phyloP scores from a whole-genome alignment of 2,329 filamentous ascomycete species.

The Chaetomiaceae sp. region DNA sequence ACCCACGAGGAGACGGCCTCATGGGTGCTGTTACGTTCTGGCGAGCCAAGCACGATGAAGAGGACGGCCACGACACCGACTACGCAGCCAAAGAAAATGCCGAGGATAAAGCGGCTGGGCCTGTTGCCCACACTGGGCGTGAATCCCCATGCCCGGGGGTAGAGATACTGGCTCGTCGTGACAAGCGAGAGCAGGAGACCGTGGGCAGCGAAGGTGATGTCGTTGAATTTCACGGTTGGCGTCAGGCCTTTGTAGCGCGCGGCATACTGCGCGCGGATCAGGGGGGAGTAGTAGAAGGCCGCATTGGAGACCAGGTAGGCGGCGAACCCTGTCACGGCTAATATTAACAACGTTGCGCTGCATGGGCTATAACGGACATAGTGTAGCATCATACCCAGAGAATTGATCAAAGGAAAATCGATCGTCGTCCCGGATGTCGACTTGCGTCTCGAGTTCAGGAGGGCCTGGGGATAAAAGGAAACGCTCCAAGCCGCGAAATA shows the following conservation, averaged over 20 bases:
- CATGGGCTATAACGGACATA: no score
- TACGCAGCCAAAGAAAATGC: constrained; percentile 66
- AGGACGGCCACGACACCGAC: constrained; percentile 52
- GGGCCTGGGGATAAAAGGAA: constrained; percentile 88
- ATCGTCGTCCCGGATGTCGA: constrained; percentile 81
- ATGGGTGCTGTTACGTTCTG: constrained; percentile 32
- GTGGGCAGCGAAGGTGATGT: constrained; percentile 82
- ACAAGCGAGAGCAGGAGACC: constrained; percentile 68
- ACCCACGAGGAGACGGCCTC: constrained; percentile 50
- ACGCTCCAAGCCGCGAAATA: constrained; percentile 76
- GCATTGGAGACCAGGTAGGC: constrained; percentile 72
- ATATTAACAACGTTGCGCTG: neutral
- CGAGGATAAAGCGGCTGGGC: constrained; percentile 58
- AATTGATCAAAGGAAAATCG: constrained; percentile 79
- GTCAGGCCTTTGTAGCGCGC: constrained; percentile 68
- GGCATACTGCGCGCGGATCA: constrained; percentile 79
- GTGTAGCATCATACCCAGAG: constrained; percentile 41
- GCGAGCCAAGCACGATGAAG: constrained; percentile 40
- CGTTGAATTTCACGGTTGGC: constrained; percentile 84
- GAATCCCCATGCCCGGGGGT: constrained; percentile 70
- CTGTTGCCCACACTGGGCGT: constrained; percentile 52
- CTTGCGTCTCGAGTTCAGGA: constrained; percentile 71
- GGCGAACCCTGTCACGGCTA: constrained; percentile 53
- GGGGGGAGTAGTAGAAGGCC: constrained; percentile 72
- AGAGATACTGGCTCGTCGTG: constrained; percentile 73